These are phyloP conservation scores for Pseudogymnoascus verrucosus DNA, from an alignment of 2,329 filamentous ascomycete species.

Conservation along the genomic window DNA sequence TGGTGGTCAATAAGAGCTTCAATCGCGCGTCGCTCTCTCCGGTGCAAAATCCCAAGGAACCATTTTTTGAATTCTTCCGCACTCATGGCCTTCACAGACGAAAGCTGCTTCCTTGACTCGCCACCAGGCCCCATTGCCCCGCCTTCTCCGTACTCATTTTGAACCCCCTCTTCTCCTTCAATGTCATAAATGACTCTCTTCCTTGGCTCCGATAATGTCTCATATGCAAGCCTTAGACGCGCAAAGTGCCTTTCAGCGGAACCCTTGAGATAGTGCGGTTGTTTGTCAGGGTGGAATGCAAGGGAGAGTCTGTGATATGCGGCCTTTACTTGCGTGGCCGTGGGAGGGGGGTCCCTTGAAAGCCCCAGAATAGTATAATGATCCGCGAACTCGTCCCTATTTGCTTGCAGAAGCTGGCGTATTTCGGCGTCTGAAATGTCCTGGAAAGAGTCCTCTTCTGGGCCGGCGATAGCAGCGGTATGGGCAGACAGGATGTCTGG, in stretches of 20 bases:
- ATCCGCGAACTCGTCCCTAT: constrained; percentile 22
- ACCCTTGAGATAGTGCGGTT: constrained; percentile 31
- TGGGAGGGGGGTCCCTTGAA: constrained; percentile 31
- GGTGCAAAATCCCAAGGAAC: constrained; percentile 30
- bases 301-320: constrained; percentile 36
- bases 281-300: constrained; percentile 38
- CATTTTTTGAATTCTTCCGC: constrained; percentile 14
- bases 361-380: constrained; percentile 36
- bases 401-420: constrained; percentile 1
- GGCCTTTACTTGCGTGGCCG: constrained; percentile 33
- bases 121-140: constrained; percentile 29
- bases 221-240: constrained; percentile 34
- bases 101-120: constrained; percentile 23
- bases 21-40: constrained; percentile 30
- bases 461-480: background rate
- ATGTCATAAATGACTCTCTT: constrained; percentile 37
- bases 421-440: constrained; percentile 10
- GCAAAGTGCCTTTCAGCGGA: constrained; percentile 32
- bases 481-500: background rate
- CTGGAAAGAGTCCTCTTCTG: background rate
- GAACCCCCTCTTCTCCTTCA: constrained; percentile 33
- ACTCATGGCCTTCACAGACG: constrained; percentile 18
- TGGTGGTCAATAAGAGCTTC: constrained; percentile 27
- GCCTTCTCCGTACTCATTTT: constrained; percentile 28
- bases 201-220: constrained; percentile 32